These are phyloP conservation scores for Botrytis deweyae DNA, from an alignment of 2,329 filamentous ascomycete genomes.

Conservation along the genomic window DNA sequence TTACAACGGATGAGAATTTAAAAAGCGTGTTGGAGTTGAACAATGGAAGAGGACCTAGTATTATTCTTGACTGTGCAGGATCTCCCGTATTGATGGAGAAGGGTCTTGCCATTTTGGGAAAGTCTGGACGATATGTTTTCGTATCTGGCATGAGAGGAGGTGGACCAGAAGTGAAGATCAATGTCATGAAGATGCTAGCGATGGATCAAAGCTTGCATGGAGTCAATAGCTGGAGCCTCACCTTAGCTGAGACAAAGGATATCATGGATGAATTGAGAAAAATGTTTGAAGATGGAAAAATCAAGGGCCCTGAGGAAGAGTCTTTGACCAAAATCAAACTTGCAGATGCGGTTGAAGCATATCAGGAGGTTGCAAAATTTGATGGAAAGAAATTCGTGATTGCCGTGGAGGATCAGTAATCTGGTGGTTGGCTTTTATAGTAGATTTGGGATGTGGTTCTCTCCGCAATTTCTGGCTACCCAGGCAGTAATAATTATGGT, in stretches of 20 bases:
- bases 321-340: not conserved
- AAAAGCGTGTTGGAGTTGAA: slow-evolving; percentile 1
- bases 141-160: slow-evolving; percentile 5
- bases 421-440: not conserved
- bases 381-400: slow-evolving; percentile 13
- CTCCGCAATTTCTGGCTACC: not conserved
- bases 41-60: not conserved
- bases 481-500: not conserved
- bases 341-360: not conserved
- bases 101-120: slow-evolving; percentile 2
- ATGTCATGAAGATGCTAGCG: slow-evolving; percentile 5
- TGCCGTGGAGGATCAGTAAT: not conserved
- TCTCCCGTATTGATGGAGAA: slow-evolving; percentile 5
- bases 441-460: not conserved
- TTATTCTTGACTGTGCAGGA: slow-evolving; percentile 13
- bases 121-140: slow-evolving; percentile 3
- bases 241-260: not conserved
- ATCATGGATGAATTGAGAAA: not conserved
- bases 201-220: slow-evolving; percentile 14
- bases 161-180: not conserved
- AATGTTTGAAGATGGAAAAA: not conserved
- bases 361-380: slow-evolving; percentile 1
- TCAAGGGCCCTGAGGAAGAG: not conserved
- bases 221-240: not conserved
- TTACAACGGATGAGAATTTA: not conserved